phyloP scores from a whole-genome alignment of 352 stramenopile species.

The Phytopythium sindhum region DNA sequence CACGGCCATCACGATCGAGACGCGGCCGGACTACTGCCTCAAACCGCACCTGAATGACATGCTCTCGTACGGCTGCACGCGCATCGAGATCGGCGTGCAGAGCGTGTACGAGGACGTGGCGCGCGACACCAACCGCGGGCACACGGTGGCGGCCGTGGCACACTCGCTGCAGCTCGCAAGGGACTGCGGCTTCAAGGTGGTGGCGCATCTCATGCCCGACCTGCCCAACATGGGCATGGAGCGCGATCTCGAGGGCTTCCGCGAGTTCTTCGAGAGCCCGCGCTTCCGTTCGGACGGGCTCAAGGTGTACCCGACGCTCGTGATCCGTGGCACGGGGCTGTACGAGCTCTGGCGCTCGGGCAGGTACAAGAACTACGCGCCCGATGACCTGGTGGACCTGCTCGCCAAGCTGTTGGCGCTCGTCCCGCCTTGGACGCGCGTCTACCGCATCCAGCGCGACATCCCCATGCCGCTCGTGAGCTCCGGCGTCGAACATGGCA shows the following conservation, averaged over 20 bases:
- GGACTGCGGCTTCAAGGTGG: constrained; percentile 98
- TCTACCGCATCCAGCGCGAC: constrained; percentile 96
- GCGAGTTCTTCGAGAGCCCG: constrained; percentile 97
- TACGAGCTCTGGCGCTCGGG: constrained; percentile 98
- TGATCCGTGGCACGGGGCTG: constrained; percentile 95
- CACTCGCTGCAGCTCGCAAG: constrained; percentile 82
- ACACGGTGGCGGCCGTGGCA: constrained; percentile 92
- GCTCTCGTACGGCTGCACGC: constrained; percentile 95
- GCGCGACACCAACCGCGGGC: constrained; percentile 91
- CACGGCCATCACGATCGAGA: constrained; percentile 97
- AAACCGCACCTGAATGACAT: constrained; percentile 97
- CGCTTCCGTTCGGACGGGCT: constrained; percentile 93
- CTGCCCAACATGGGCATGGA: constrained; percentile 97
- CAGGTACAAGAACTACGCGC: constrained; percentile 87
- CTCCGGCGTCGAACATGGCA: constrained; percentile 95
- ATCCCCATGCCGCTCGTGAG: constrained; percentile 98
- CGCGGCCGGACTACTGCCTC: constrained; percentile 96
- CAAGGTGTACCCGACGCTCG: constrained; percentile 96
- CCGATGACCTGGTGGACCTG: constrained; percentile 87
- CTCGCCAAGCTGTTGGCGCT: constrained; percentile 92
- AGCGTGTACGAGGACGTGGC: constrained; percentile 94
- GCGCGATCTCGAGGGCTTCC: constrained; percentile 93
- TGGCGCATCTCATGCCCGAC: constrained; percentile 98
- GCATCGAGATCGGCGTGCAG: constrained; percentile 97
- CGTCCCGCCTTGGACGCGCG: constrained; percentile 94